Conservation (phyloP, 345 rosid species). For the Cochlearia excelsa region DNA sequence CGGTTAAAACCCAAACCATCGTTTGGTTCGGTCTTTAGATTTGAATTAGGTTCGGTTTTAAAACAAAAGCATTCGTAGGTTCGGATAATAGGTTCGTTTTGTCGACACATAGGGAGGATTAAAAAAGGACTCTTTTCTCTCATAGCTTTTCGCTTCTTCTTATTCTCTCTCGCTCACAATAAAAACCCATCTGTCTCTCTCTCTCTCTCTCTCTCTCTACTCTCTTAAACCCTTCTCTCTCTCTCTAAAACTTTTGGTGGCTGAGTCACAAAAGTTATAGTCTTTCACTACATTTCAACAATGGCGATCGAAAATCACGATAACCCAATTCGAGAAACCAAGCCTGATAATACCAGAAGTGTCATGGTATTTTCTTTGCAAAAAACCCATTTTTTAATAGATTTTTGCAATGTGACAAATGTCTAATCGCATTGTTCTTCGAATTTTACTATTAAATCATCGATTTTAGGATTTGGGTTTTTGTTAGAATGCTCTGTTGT, state of each 20-base stretch:
- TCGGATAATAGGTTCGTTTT: slow-evolving; percentile 10
- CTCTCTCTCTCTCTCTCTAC: slow-evolving; percentile 29
- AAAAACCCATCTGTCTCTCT: slow-evolving; percentile 27
- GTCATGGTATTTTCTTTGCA: slow-evolving; percentile 44
- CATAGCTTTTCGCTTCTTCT: slow-evolving; percentile 6
- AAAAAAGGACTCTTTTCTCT: slow-evolving; percentile 47
- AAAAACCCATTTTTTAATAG: background rate
- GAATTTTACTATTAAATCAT: background rate
- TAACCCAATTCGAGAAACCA: slow-evolving; percentile 60
- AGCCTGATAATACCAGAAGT: slow-evolving; percentile 53
- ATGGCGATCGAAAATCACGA: slow-evolving; percentile 87
- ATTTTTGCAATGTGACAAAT: background rate
- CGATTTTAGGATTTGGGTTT: slow-evolving; percentile 26
- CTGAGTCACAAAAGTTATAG: slow-evolving; percentile 15
- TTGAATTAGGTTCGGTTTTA: too few species aligned
- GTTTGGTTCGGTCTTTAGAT: background rate
- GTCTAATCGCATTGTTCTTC: slow-evolving; percentile 5
- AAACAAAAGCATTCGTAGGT: too few species aligned
- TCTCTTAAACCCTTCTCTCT: background rate
- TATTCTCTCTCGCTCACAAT: slow-evolving; percentile 32
- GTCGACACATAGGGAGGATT: slow-evolving; percentile 42
- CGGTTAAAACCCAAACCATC: slow-evolving; percentile 28
- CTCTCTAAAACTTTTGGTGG: background rate
- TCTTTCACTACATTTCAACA: slow-evolving; percentile 34
- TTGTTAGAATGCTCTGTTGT: slow-evolving; percentile 9